A percentile compares a stretch with the other conserved stretches of the same genome.
Conservation (phyloP, 2,329 filamentous ascomycete genomes). For the Colletotrichum sp. region DNA sequence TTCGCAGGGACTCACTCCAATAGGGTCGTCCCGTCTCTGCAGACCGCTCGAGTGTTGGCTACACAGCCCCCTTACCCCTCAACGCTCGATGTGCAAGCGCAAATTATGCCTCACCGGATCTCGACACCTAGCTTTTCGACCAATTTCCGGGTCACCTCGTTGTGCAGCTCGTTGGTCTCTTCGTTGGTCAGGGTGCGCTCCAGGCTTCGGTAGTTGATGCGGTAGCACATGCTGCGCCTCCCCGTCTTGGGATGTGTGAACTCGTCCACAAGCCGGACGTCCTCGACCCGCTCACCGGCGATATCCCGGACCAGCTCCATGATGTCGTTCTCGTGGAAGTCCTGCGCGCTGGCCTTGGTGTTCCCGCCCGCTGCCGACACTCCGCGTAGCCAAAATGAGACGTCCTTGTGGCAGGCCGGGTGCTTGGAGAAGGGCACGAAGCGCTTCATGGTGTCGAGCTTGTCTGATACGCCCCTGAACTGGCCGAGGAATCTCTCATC, state of each 20-base stretch:
- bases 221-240: slow-evolving; percentile 85
- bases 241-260: slow-evolving; percentile 89
- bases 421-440: slow-evolving; percentile 93
- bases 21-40: slow-evolving; percentile 10
- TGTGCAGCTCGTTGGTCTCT: slow-evolving; percentile 80
- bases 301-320: slow-evolving; percentile 93
- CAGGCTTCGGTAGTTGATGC: slow-evolving; percentile 91
- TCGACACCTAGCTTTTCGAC: slow-evolving; percentile 79
- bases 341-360: slow-evolving; percentile 40
- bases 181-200: slow-evolving; percentile 88
- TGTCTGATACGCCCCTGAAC: slow-evolving; percentile 69
- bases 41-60: neutral
- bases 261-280: slow-evolving; percentile 83
- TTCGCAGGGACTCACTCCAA: neutral
- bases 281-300: slow-evolving; percentile 84
- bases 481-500: slow-evolving; percentile 87
- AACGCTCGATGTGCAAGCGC: neutral
- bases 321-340: slow-evolving; percentile 93
- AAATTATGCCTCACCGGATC: slow-evolving; percentile 51
- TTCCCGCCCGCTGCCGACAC: slow-evolving; percentile 53
- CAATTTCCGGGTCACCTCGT: slow-evolving; percentile 67
- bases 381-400: slow-evolving; percentile 85
- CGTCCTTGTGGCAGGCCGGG: slow-evolving; percentile 88
- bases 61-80: slow-evolving; percentile 22
- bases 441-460: slow-evolving; percentile 55